Base-by-base conservation (phyloP, 441 rosid genomes). In the Metrosideros polymorpha region DNA sequence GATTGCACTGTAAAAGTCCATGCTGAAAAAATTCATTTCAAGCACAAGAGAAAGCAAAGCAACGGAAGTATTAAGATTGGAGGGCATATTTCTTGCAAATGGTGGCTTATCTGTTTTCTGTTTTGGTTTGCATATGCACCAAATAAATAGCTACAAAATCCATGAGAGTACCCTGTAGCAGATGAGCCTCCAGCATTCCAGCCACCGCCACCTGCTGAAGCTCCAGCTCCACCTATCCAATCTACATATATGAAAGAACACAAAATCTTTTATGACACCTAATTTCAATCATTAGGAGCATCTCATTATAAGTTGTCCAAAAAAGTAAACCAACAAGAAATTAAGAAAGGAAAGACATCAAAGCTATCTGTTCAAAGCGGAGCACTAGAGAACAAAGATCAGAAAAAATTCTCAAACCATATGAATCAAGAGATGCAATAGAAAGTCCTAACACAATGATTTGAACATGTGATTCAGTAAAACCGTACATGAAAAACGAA, bases 111-210 rank as follows among this genome's bases (percentile, higher is more conserved):
- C 47, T 39, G n/a, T 35, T 35, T 71, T 71, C 79, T 10, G 35
- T 66, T 71, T 19, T 9, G 47, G 49, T 71, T 39, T 22, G n/a
- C 10, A 39, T 39, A 71, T 50, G 43, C 57, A 54, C 63, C 63
- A 86, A 22, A 71, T 83, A 82, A 83, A 47, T 24, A n/a, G 29
- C 56, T 66, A 15, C 25, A 71, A 61, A 75, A 71, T 71, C 54
- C 35, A 54, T 51, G 35, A 45, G 47, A 24, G 52, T 71, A 96
- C 98, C 93, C 91, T 77, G 92, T 95, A 84, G 92, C 85, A 85
- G 96, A 91, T 18, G 87, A 56, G 10, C 91, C 94, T 86, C 93
- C 98, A 82, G 90, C 53, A 83, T 93, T 94, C 98, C 95, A 93
- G 49, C 90, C 89, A 88, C 89, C 91, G 89, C 90, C 92, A 57